These are phyloP conservation scores for Fusarium sp. DNA, from an alignment of 2,329 filamentous ascomycete genomes.

Conservation along the genomic window DNA sequence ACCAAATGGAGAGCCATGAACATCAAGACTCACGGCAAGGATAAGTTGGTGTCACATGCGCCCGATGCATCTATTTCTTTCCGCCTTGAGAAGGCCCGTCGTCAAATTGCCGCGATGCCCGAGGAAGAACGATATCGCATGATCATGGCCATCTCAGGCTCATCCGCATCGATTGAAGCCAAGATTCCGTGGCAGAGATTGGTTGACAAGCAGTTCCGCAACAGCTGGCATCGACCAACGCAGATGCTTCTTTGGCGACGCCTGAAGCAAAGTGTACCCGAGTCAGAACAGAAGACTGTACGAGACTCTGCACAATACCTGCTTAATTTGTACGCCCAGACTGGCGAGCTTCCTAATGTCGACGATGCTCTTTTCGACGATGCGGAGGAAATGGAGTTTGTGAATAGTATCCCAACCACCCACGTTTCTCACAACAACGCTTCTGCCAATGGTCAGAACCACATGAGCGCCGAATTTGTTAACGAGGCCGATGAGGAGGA, in stretches of 20 bases:
- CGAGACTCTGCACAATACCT: conserved; percentile 50
- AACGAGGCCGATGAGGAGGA: conserved; percentile 45
- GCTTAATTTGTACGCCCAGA: conserved; percentile 47
- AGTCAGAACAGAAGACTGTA: conserved; percentile 44
- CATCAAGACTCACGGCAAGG: conserved; percentile 46
- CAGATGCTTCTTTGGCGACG: conserved; percentile 53
- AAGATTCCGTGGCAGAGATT: conserved; percentile 62
- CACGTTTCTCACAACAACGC: conserved; percentile 12
- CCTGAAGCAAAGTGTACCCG: conserved; percentile 48
- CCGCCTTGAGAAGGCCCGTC: conserved; percentile 54
- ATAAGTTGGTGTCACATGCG: conserved; percentile 45
- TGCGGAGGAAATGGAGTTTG: conserved; percentile 46
- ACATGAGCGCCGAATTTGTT: conserved; percentile 43
- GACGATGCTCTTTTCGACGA: conserved; percentile 44
- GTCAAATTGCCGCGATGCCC: conserved; percentile 54
- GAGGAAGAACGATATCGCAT: conserved; percentile 56
- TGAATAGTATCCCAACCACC: conserved; percentile 35
- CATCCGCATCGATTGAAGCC: conserved; percentile 51
- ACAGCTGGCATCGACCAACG: conserved; percentile 50
- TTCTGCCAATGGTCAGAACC: conserved; percentile 1
- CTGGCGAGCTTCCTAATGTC: conserved; percentile 47
- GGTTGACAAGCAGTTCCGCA: conserved; percentile 52
- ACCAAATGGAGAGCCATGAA: conserved; percentile 69
- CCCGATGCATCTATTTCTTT: conserved; percentile 52
- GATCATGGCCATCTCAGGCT: conserved; percentile 54